Conservation (phyloP, 1,284 basidiomycete genomes). For the Laetiporus sulphureus region DNA sequence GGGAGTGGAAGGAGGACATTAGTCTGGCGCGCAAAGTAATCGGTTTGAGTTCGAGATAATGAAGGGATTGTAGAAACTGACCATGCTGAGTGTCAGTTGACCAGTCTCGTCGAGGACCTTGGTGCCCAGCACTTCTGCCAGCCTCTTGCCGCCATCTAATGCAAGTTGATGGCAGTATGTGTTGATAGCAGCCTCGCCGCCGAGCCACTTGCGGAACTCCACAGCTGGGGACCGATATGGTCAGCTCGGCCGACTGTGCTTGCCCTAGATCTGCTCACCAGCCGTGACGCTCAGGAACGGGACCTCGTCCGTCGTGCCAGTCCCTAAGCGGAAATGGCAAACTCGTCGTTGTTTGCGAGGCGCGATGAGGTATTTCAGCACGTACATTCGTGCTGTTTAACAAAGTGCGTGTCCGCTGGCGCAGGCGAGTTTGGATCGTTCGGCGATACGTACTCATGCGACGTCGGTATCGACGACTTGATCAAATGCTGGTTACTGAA, state of each 20-base stretch:
- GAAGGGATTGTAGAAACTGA: conserved; percentile 22
- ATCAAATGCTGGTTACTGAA: conserved; percentile 74
- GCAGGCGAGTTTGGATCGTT: conserved; percentile 15
- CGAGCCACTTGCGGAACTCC: conserved; percentile 74
- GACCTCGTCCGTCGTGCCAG: conserved; percentile 58
- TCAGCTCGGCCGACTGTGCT: too few species aligned
- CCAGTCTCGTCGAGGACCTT: conserved; percentile 50
- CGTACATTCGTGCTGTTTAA: conserved; percentile 55
- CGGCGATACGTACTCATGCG: conserved; percentile 47
- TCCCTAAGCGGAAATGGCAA: conserved; percentile 40
- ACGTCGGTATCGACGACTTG: conserved; percentile 71
- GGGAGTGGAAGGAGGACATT: conserved; percentile 24
- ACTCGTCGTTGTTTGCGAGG: not conserved
- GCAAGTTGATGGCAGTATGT: conserved; percentile 74
- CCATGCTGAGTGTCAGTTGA: conserved; percentile 72
- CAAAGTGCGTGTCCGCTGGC: conserved; percentile 37
- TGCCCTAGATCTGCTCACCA: too few species aligned
- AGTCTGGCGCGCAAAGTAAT: conserved; percentile 30
- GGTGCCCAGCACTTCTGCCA: conserved; percentile 64
- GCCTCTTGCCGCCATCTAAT: conserved; percentile 57
- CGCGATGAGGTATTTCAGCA: not conserved
- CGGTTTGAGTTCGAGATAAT: not conserved
- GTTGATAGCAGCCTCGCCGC: conserved; percentile 78
- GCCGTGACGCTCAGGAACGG: conserved; percentile 47
- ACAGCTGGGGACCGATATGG: conserved; percentile 63